These are phyloP conservation scores for Fusarium hostae DNA, from an alignment of 2,329 filamentous ascomycete species.

Conservation along the genomic window DNA sequence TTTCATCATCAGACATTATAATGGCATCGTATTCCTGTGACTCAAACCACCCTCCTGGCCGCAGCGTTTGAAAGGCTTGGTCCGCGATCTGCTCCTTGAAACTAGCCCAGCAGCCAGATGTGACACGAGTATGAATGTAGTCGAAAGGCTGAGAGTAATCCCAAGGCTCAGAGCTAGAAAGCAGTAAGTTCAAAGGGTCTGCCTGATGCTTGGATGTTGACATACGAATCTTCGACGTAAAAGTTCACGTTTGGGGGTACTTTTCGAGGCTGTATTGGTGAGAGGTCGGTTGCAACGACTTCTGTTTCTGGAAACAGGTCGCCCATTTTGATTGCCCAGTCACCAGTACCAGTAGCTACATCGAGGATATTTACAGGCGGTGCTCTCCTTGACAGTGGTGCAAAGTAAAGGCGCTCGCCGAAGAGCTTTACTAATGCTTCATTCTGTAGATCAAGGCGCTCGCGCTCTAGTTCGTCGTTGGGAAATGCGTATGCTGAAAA, in stretches of 20 bases:
- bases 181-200: neutral
- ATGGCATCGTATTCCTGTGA: slow-evolving; percentile 59
- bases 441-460: slow-evolving; percentile 55
- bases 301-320: slow-evolving; percentile 68
- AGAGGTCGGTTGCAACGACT: slow-evolving; percentile 73
- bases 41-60: slow-evolving; percentile 66
- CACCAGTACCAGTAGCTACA: slow-evolving; percentile 59
- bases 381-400: slow-evolving; percentile 51
- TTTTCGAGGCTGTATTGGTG: slow-evolving; percentile 71
- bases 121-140: slow-evolving; percentile 64
- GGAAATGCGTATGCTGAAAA: slow-evolving; percentile 58
- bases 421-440: slow-evolving; percentile 53
- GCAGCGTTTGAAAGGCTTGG: slow-evolving; percentile 61
- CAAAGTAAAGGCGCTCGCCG: slow-evolving; percentile 55
- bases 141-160: slow-evolving; percentile 65
- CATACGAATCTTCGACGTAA: slow-evolving; percentile 72
- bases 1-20: slow-evolving; percentile 58
- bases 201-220: neutral
- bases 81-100: slow-evolving; percentile 62
- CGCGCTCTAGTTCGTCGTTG: slow-evolving; percentile 56
- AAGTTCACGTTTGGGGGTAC: slow-evolving; percentile 81
- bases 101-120: slow-evolving; percentile 61
- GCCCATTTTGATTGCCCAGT: slow-evolving; percentile 76
- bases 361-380: slow-evolving; percentile 55
- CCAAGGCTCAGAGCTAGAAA: slow-evolving; percentile 59